Evolutionary conservation across 225 moss, liverwort and hornwort genomes (phyloP), one percentile per base, ranked within the genome.

Genomic region (Ulota crispa): DNA sequence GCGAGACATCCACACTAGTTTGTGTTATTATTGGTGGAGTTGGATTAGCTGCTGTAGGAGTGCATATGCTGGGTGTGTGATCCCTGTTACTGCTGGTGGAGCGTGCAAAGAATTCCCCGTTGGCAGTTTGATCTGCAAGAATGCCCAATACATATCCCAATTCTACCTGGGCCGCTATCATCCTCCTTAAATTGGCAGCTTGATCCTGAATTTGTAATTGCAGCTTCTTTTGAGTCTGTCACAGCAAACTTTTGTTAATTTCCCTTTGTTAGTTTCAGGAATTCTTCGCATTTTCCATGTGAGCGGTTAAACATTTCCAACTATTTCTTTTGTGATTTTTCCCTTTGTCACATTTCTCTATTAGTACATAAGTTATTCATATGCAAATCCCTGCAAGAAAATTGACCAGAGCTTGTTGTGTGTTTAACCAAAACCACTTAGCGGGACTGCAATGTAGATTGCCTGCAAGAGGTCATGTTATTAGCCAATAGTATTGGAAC

Each of bases 211-310:
- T 92, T 13, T 89, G 89, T 15, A 89, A 62, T 64, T 93, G 95
- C 34, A 98, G 92, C 36, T 93, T 91, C 78, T 86, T 88, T 65
- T 98, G 97, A 5, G 91, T 92, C 97, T 97, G 86, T n/a, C n/a
- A n/a, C n/a, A n/a, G n/a, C n/a, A n/a, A n/a, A n/a, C n/a, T n/a
- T n/a, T n/a, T n/a, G n/a, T n/a, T n/a, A n/a, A n/a, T n/a, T n/a
- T n/a, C n/a, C n/a, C n/a, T n/a, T n/a, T n/a, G n/a, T n/a, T n/a
- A n/a, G n/a, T n/a, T n/a, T n/a, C n/a, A n/a, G n/a, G n/a, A n/a
- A n/a, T n/a, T n/a, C n/a, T n/a, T n/a, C n/a, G n/a, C n/a, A n/a
- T n/a, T n/a, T n/a, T n/a, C n/a, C n/a, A n/a, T n/a, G n/a, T n/a
- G n/a, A n/a, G n/a, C n/a, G n/a, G n/a, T n/a, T n/a, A n/a, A n/a